Percentiles rank a stretch among this genome's conserved stretches.
phyloP scores from a whole-genome alignment of 305 asterid genomes.

The Solanum hybrid region DNA sequence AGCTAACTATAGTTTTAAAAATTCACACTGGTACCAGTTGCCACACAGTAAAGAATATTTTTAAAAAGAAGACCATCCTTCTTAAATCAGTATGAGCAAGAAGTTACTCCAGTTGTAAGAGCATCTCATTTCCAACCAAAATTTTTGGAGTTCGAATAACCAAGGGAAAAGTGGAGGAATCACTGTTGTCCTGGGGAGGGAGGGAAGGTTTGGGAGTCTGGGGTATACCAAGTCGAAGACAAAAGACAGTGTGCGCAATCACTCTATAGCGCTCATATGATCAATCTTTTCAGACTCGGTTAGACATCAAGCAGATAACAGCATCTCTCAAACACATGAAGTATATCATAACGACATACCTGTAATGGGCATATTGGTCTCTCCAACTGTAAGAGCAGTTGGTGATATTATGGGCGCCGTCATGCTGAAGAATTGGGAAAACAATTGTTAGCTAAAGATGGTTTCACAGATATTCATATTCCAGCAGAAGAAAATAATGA shows the following conservation, averaged over 20 bases:
- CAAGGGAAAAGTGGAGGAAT: background rate
- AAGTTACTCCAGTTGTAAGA: background rate
- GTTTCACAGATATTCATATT: background rate
- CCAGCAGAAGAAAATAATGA: background rate
- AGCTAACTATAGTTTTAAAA: background rate
- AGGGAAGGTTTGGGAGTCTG: background rate
- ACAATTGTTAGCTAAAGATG: background rate
- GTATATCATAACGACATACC: conserved; percentile 14
- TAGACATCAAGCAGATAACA: background rate
- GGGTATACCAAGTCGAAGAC: background rate
- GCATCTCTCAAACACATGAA: background rate
- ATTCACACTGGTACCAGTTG: background rate
- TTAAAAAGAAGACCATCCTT: background rate
- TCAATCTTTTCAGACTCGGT: background rate
- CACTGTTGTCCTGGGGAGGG: background rate
- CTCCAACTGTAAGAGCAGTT: conserved; percentile 65
- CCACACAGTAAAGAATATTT: background rate
- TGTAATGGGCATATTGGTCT: conserved; percentile 53
- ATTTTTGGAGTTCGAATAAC: background rate
- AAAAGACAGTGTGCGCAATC: background rate
- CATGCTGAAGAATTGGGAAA: conserved; percentile 39
- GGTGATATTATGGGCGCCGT: conserved; percentile 83
- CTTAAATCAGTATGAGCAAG: background rate
- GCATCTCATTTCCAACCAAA: background rate
- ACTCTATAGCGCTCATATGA: background rate